Evolutionary conservation across 345 rosid species (phyloP).

Genomic region (Lagerstroemia speciosa): DNA sequence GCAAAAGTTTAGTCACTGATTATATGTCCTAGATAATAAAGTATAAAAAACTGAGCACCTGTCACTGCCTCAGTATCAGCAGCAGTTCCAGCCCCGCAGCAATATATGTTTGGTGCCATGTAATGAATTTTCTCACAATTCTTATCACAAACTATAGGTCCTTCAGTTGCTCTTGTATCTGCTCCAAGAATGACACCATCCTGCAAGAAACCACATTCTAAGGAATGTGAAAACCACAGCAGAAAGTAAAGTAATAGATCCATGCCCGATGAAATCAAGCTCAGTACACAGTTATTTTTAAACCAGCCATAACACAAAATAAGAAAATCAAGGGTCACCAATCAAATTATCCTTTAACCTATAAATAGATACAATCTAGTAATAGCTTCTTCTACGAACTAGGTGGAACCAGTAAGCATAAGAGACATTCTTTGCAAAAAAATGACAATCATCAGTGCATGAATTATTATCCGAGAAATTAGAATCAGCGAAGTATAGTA

Average conservation of each 20-base stretch:
- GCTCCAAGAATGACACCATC: slow-evolving; percentile 96
- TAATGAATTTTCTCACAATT: slow-evolving; percentile 97
- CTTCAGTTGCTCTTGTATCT: slow-evolving; percentile 57
- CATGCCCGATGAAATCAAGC: not conserved
- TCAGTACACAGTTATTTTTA: not conserved
- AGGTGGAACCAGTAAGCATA: not conserved
- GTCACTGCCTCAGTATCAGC: slow-evolving; percentile 99
- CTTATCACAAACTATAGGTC: slow-evolving; percentile 96
- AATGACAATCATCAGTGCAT: not conserved
- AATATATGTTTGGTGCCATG: slow-evolving; percentile 95
- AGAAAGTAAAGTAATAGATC: not conserved
- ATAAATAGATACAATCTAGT: not conserved
- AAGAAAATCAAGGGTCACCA: too few species aligned
- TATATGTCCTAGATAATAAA: not conserved
- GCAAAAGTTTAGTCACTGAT: not conserved
- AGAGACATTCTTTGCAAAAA: not conserved
- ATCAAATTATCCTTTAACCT: not conserved
- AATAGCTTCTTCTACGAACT: not conserved
- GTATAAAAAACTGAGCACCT: slow-evolving; percentile 26
- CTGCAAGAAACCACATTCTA: slow-evolving; percentile 19
- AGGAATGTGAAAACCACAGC: not conserved
- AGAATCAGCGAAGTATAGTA: too few species aligned
- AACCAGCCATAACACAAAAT: not conserved
- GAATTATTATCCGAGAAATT: not conserved
- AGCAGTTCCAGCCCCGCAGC: slow-evolving; percentile 98